Evolutionary conservation across 1,284 basidiomycete species (phyloP).

Genomic region (Tilletia caries): DNA sequence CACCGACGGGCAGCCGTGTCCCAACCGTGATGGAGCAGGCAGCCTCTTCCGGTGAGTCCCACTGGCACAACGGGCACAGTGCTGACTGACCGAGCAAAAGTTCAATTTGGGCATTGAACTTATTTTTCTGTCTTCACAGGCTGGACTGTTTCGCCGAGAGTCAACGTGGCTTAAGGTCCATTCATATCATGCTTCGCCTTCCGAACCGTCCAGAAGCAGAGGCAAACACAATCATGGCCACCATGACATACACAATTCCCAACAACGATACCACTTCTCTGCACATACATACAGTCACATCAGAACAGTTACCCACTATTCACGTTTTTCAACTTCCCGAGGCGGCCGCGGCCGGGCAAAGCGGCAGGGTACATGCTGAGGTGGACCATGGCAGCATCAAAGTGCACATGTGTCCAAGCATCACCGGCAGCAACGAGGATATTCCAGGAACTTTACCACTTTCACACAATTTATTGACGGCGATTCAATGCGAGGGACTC

Average conservation of each 20-base stretch:
- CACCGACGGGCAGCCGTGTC: slow-evolving; percentile 9
- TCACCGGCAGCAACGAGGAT: too few species aligned
- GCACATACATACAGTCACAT: slow-evolving; percentile 9
- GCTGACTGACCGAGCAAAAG: neutral
- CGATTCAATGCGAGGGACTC: slow-evolving; percentile 9
- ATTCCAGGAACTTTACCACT: neutral
- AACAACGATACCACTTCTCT: slow-evolving; percentile 7
- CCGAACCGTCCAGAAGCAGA: slow-evolving; percentile 14
- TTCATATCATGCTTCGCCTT: slow-evolving; percentile 28
- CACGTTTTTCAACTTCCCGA: slow-evolving; percentile 8
- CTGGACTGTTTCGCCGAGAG: slow-evolving; percentile 31
- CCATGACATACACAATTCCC: neutral
- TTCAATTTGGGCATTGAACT: slow-evolving; percentile 15
- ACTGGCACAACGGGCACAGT: slow-evolving; percentile 15
- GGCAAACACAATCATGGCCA: neutral
- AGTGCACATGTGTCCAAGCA: slow-evolving; percentile 14
- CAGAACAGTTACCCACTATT: slow-evolving; percentile 11
- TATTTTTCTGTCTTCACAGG: slow-evolving; percentile 15
- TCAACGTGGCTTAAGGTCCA: slow-evolving; percentile 23
- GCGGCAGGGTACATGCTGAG: neutral
- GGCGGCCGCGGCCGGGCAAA: slow-evolving; percentile 15
- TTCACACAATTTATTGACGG: slow-evolving; percentile 12
- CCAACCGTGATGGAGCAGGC: slow-evolving; percentile 23
- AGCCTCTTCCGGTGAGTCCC: slow-evolving; percentile 2
- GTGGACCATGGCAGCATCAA: slow-evolving; percentile 12